These are phyloP conservation scores for Bertia moriformis DNA, from an alignment of 2,329 filamentous ascomycete genomes.

Conservation along the genomic window DNA sequence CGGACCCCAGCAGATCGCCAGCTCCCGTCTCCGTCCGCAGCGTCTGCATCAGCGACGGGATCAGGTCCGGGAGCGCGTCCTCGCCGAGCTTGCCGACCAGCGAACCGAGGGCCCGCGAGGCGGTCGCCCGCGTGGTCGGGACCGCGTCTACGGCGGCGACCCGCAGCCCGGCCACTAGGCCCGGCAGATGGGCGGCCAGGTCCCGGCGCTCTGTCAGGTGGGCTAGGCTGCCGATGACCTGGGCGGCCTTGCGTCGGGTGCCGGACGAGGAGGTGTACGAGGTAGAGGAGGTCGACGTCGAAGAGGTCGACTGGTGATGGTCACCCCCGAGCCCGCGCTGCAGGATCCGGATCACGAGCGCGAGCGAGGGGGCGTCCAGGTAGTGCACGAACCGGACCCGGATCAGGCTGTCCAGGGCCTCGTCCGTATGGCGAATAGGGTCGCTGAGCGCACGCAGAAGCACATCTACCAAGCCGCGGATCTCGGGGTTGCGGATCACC, in stretches of 20 bases:
- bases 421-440: constrained; percentile 90
- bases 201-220: constrained; percentile 95
- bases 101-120: constrained; percentile 86
- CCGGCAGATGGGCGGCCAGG: constrained; percentile 75
- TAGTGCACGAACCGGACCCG: constrained; percentile 97
- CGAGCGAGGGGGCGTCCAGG: constrained; percentile 89
- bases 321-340: constrained; percentile 91
- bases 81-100: constrained; percentile 97
- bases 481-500: constrained; percentile 93
- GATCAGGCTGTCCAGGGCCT: constrained; percentile 83
- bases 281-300: too few relatives aligned
- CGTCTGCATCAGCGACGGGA: constrained; percentile 91
- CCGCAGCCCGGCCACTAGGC: constrained; percentile 80
- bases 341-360: constrained; percentile 84
- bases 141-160: constrained; percentile 86
- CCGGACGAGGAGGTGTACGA: constrained; percentile 80
- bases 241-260: constrained; percentile 89
- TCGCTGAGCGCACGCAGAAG: constrained; percentile 93
- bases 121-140: constrained; percentile 87
- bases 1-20: constrained; percentile 86
- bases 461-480: constrained; percentile 80
- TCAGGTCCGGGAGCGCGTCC: constrained; percentile 89
- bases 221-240: constrained; percentile 94
- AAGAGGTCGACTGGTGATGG: too few relatives aligned
- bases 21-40: constrained; percentile 95